phyloP scores from a whole-genome alignment of 257 asterid species.

The Misopates orontium region DNA sequence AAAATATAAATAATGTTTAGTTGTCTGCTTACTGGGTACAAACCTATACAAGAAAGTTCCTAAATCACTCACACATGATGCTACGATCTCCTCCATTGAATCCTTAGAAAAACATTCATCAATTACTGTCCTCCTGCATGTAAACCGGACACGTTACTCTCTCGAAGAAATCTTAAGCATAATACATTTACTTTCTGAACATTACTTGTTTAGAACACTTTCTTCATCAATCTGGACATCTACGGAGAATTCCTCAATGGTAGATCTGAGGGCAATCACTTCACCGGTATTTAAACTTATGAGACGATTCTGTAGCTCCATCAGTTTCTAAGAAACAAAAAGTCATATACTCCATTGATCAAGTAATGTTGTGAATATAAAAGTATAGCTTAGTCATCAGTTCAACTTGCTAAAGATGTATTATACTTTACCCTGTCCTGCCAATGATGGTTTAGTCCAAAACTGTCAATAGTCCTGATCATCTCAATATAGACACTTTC shows the following conservation, averaged over 20 bases:
- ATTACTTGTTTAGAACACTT: constrained; percentile 76
- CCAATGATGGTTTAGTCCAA: too few species aligned
- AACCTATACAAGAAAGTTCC: background rate
- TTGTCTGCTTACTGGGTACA: background rate
- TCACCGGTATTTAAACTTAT: constrained; percentile 59
- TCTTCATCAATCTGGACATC: constrained; percentile 59
- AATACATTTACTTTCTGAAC: constrained; percentile 1
- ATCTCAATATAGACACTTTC: too few species aligned
- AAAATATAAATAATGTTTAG: constrained; percentile 20
- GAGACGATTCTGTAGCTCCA: constrained; percentile 67
- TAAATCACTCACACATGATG: constrained; percentile 57
- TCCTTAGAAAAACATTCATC: constrained; percentile 80
- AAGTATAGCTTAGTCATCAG: too few species aligned
- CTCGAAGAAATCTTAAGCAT: background rate
- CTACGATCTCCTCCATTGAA: constrained; percentile 70
- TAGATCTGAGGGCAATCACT: constrained; percentile 59
- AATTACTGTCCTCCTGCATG: constrained; percentile 59
- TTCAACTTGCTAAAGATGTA: too few species aligned
- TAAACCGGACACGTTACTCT: constrained; percentile 20
- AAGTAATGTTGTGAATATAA: background rate
- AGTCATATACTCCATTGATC: constrained; percentile 13
- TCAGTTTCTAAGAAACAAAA: constrained; percentile 51
- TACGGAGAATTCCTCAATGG: constrained; percentile 66
- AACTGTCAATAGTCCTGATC: too few species aligned
- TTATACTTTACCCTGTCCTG: too few species aligned